A percentile compares a stretch with the other conserved stretches of the same genome.
phyloP scores from a whole-genome alignment of 106 monocot species.

The Dactylorhiza incarnata region DNA sequence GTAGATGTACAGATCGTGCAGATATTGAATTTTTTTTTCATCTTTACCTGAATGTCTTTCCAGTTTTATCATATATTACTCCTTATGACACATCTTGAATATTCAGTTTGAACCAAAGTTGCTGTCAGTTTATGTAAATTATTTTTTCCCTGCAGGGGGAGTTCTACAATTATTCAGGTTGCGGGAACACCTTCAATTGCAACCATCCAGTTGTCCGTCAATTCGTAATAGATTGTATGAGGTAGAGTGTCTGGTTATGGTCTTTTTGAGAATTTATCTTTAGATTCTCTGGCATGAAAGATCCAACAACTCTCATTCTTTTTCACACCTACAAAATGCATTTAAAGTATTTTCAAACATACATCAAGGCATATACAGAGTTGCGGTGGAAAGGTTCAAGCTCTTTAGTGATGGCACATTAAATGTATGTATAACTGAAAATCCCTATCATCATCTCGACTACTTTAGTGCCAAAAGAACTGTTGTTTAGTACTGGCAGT shows the following conservation, averaged over 20 bases:
- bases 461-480: background rate
- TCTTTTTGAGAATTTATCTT: background rate
- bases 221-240: constrained; percentile 80
- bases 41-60: background rate
- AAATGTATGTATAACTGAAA: background rate
- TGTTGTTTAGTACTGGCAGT: background rate
- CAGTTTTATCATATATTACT: background rate
- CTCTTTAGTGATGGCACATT: background rate
- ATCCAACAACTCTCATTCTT: background rate
- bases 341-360: background rate
- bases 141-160: constrained; percentile 53
- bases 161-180: constrained; percentile 90
- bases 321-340: background rate
- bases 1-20: too few species aligned
- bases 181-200: constrained; percentile 96
- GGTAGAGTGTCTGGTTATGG: constrained; percentile 30
- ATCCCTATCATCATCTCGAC: background rate
- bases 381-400: background rate
- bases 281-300: background rate
- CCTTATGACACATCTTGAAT: background rate
- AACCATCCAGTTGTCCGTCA: constrained; percentile 88
- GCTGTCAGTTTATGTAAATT: background rate
- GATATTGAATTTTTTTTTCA: background rate
- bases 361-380: background rate
- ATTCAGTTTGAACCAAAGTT: background rate